Conservation (phyloP, 352 stramenopile genomes). For the Pythium brachiatum region DNA sequence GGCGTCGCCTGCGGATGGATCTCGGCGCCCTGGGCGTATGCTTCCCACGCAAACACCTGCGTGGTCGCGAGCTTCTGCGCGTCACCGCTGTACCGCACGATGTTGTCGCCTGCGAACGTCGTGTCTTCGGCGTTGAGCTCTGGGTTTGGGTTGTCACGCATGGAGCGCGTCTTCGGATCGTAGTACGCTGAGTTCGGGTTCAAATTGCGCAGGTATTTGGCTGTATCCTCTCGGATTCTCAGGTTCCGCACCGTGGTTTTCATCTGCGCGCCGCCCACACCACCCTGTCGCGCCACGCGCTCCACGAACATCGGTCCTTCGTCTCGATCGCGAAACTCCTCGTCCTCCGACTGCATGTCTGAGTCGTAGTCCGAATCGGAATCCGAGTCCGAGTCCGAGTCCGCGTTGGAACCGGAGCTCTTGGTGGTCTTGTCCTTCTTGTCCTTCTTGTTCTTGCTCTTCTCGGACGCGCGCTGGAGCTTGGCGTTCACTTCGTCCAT, state of each 20-base stretch:
- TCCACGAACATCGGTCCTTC: conserved; percentile 93
- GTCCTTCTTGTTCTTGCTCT: conserved; percentile 30
- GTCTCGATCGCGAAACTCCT: conserved; percentile 92
- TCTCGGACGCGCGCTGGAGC: conserved; percentile 48
- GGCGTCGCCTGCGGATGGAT: conserved; percentile 97
- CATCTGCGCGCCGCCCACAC: conserved; percentile 97
- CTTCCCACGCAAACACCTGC: conserved; percentile 96
- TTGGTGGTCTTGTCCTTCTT: neutral
- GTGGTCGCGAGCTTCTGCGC: conserved; percentile 92
- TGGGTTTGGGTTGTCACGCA: conserved; percentile 98
- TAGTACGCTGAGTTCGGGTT: conserved; percentile 98
- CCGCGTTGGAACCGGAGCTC: conserved; percentile 5
- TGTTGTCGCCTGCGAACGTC: conserved; percentile 96
- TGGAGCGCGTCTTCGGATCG: conserved; percentile 98
- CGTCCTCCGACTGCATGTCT: conserved; percentile 85
- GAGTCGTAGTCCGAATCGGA: conserved; percentile 90
- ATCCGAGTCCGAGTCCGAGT: conserved; percentile 71
- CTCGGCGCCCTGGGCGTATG: conserved; percentile 87
- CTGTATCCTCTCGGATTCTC: conserved; percentile 98
- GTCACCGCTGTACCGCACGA: conserved; percentile 91
- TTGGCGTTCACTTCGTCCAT: conserved; percentile 80
- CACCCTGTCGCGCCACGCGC: conserved; percentile 93
- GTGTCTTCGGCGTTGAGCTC: conserved; percentile 92
- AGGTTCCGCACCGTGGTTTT: conserved; percentile 97
- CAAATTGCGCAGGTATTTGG: conserved; percentile 99